Percentiles rank a stretch among this genome's conserved stretches.
These are phyloP conservation scores for Leccinum disarticulatum DNA, from an alignment of 768 basidiomycete species.

Conservation along the genomic window DNA sequence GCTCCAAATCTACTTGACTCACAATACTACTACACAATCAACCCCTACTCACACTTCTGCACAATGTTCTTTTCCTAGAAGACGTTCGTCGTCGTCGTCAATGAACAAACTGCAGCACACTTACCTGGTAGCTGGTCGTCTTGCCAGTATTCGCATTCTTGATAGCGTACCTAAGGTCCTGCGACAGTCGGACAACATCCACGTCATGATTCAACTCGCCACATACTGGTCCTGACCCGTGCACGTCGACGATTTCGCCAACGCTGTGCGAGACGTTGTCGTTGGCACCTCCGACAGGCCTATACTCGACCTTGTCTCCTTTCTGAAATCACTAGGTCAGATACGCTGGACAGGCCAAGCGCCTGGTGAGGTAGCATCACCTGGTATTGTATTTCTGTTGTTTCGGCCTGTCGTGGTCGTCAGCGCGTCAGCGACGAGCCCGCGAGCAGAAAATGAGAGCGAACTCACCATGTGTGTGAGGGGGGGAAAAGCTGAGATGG, in stretches of 20 bases:
- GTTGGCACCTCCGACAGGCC: slow-evolving; percentile 39
- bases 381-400: slow-evolving; percentile 22
- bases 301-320: slow-evolving; percentile 46
- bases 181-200: neutral
- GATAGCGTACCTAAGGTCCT: slow-evolving; percentile 39
- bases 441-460: accelerated
- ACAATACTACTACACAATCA: neutral
- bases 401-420: slow-evolving; percentile 18
- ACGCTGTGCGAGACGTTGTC: slow-evolving; percentile 41
- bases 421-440: neutral
- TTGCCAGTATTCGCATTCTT: slow-evolving; percentile 46
- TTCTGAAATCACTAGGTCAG: slow-evolving; percentile 21
- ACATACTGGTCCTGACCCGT: slow-evolving; percentile 35
- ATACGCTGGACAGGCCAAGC: too few species aligned
- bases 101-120: too few species aligned
- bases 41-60: slow-evolving; percentile 14
- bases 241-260: slow-evolving; percentile 36
- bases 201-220: too few species aligned
- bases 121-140: slow-evolving; percentile 36
- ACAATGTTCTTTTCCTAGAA: slow-evolving; percentile 40
- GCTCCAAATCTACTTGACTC: too few species aligned
- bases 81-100: neutral
- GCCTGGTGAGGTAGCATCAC: slow-evolving; percentile 4
- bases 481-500: neutral
- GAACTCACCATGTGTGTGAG: slow-evolving; percentile 13